Evolutionary conservation across 2,329 filamentous ascomycete genomes (phyloP).

Genomic region (Ascochyta lentis): DNA sequence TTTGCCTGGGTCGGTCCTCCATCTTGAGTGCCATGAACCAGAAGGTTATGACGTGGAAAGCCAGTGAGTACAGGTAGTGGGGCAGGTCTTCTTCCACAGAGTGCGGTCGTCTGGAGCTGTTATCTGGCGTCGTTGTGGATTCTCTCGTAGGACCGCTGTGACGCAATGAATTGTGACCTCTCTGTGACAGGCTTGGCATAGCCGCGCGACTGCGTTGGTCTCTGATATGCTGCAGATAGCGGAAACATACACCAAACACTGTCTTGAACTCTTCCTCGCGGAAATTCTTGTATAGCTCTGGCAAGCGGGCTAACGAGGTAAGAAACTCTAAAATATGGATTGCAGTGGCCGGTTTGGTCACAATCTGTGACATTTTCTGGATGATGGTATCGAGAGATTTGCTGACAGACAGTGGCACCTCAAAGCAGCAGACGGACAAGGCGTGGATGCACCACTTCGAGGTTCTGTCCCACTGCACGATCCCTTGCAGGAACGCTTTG

Average conservation of each 20-base stretch:
- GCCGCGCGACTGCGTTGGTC: slow-evolving; percentile 59
- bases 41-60: slow-evolving; percentile 94
- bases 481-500: slow-evolving; percentile 82
- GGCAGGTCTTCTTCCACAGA: slow-evolving; percentile 75
- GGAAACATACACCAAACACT: slow-evolving; percentile 93
- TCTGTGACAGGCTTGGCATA: slow-evolving; percentile 42
- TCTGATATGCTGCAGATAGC: slow-evolving; percentile 87
- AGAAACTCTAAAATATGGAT: slow-evolving; percentile 96
- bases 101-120: slow-evolving; percentile 48
- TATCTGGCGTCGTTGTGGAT: slow-evolving; percentile 36
- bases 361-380: slow-evolving; percentile 93
- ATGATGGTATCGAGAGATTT: slow-evolving; percentile 86
- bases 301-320: slow-evolving; percentile 84
- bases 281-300: slow-evolving; percentile 85
- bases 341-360: slow-evolving; percentile 89
- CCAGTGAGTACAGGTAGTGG: slow-evolving; percentile 91
- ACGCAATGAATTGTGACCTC: slow-evolving; percentile 46
- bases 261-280: slow-evolving; percentile 90
- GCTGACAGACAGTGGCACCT: slow-evolving; percentile 85
- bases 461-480: slow-evolving; percentile 82
- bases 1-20: slow-evolving; percentile 80
- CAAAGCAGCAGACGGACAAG: slow-evolving; percentile 91
- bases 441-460: slow-evolving; percentile 95
- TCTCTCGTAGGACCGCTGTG: slow-evolving; percentile 56
- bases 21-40: slow-evolving; percentile 94